These are phyloP conservation scores for Trypanosoma lewisi DNA, from an alignment of 208 protist species.

Conservation along the genomic window DNA sequence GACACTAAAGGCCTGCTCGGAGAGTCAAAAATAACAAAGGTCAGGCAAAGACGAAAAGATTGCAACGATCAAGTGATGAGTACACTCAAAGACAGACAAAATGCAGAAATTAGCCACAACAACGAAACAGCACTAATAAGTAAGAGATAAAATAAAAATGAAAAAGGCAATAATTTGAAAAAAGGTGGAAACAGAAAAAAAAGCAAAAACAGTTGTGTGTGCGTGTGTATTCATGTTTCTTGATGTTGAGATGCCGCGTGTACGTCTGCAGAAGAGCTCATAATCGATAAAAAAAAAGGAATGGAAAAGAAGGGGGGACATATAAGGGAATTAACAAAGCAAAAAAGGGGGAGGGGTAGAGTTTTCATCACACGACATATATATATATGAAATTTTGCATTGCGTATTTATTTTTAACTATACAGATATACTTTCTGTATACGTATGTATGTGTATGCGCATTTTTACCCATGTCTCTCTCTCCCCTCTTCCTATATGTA, in stretches of 20 bases:
- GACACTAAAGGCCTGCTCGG: too few relatives aligned
- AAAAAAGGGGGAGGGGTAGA: not conserved
- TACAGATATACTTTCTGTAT: not conserved
- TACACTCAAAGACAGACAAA: not conserved
- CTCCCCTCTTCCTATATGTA: too few relatives aligned
- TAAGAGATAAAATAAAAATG: not conserved
- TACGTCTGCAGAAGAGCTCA: too few relatives aligned
- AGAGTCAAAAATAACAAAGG: too few relatives aligned
- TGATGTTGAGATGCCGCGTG: too few relatives aligned
- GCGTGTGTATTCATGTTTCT: too few relatives aligned
- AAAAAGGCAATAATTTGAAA: not conserved
- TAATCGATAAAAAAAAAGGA: not conserved
- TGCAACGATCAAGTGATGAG: not conserved
- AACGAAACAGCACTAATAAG: slow-evolving; percentile 5
- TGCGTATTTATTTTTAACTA: not conserved
- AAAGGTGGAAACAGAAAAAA: not conserved
- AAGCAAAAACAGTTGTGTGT: not conserved
- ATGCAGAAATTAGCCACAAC: not conserved
- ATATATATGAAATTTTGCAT: not conserved
- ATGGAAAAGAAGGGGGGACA: not conserved
- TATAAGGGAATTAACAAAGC: not conserved
- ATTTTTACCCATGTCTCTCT: too few relatives aligned
- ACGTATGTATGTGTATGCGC: too few relatives aligned
- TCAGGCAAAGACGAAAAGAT: not conserved
- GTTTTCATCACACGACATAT: not conserved